Conservation (phyloP, 1,139 yeast genomes). For the Debaryomyces psychrophilus region DNA sequence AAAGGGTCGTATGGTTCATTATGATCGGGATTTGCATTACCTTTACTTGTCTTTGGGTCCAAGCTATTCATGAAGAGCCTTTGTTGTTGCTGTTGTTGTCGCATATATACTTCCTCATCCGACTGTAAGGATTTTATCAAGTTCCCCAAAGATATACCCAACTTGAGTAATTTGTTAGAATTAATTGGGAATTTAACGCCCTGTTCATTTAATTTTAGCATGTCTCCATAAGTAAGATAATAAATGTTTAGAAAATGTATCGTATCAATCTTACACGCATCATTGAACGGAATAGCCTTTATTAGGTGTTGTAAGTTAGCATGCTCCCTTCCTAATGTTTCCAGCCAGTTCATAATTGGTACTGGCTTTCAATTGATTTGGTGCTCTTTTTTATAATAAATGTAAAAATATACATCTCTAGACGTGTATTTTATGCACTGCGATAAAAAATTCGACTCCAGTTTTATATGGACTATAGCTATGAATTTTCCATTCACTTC, state of each 20-base stretch:
- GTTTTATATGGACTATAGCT: background rate
- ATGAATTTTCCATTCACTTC: slow-evolving; percentile 7
- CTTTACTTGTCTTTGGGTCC: slow-evolving; percentile 1
- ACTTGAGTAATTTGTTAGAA: slow-evolving; percentile 41
- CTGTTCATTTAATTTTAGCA: slow-evolving; percentile 26
- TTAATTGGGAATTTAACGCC: slow-evolving; percentile 38
- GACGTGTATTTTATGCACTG: slow-evolving; percentile 4
- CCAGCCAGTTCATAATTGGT: slow-evolving; percentile 10
- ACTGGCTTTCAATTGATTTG: background rate
- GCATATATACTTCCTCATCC: slow-evolving; percentile 38
- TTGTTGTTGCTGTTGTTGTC: slow-evolving; percentile 29
- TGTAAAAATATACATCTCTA: background rate
- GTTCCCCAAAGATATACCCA: slow-evolving; percentile 50
- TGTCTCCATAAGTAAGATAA: slow-evolving; percentile 32
- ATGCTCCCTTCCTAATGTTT: slow-evolving; percentile 31
- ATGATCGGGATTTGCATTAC: background rate
- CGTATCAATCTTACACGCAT: slow-evolving; percentile 17
- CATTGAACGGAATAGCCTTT: slow-evolving; percentile 39
- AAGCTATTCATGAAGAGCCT: slow-evolving; percentile 17
- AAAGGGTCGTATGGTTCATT: slow-evolving; percentile 16
- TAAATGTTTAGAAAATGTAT: slow-evolving; percentile 36
- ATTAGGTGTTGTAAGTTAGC: slow-evolving; percentile 33
- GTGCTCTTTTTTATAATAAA: background rate
- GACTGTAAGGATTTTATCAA: slow-evolving; percentile 39
- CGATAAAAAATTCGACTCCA: slow-evolving; percentile 1